These are phyloP conservation scores for Sugiyamaella castrensis DNA, from an alignment of 1,139 yeast genomes.

Conservation along the genomic window DNA sequence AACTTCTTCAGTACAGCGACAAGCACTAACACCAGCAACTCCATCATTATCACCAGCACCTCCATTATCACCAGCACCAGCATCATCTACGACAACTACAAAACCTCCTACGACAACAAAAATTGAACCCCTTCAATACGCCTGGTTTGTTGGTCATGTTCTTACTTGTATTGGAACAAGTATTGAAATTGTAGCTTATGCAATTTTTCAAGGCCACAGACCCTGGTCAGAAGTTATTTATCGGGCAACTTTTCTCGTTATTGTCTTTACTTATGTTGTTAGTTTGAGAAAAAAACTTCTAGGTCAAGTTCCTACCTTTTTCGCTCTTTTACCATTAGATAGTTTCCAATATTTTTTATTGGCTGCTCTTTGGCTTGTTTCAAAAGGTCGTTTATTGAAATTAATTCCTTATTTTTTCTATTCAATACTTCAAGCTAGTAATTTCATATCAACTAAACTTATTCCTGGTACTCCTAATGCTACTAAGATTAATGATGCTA, in stretches of 20 bases:
- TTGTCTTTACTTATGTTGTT: constrained; percentile 67
- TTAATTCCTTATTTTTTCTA: constrained; percentile 62
- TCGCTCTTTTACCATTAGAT: constrained; percentile 51
- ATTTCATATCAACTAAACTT: constrained; percentile 56
- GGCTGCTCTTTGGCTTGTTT: constrained; percentile 55
- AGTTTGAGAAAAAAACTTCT: constrained; percentile 55
- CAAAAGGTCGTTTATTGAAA: constrained; percentile 51
- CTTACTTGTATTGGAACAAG: constrained; percentile 19
- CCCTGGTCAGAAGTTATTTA: constrained; percentile 44
- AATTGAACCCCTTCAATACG: constrained; percentile 12
- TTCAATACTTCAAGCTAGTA: constrained; percentile 67
- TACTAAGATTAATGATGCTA: constrained; percentile 43
- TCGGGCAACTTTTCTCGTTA: constrained; percentile 59
- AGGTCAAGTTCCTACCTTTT: constrained; percentile 36
- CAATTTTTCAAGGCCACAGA: constrained; percentile 22
- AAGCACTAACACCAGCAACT: too few species aligned
- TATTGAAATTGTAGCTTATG: constrained; percentile 23
- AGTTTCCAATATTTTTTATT: constrained; percentile 58
- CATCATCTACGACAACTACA: background rate
- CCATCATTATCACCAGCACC: background rate
- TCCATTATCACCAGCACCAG: too few species aligned
- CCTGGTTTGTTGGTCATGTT: constrained; percentile 27
- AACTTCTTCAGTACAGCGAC: background rate
- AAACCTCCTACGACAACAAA: background rate
- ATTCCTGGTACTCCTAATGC: constrained; percentile 55